A percentile compares a stretch with the other conserved stretches of the same genome.
Evolutionary conservation across 495 filamentous ascomycete species (phyloP).

Genomic region (Penicillium salamii): DNA sequence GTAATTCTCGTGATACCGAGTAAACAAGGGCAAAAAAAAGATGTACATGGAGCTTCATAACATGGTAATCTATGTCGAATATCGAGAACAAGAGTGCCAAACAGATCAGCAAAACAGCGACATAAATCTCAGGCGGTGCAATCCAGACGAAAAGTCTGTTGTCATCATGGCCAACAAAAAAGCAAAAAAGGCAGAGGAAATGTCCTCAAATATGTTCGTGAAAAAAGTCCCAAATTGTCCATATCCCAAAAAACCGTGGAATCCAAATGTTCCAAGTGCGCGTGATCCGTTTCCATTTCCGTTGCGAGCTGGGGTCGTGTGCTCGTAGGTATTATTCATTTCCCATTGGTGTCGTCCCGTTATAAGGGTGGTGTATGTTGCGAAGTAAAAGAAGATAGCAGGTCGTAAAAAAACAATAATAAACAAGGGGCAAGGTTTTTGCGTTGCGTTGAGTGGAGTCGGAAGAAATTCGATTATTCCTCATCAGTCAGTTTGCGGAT

Average conservation of each 20-base stretch:
- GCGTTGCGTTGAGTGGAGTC: background rate
- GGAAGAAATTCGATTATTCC: slow-evolving; percentile 18
- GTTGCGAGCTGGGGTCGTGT: slow-evolving; percentile 11
- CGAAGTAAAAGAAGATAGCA: slow-evolving; percentile 9
- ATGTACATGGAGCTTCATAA: background rate
- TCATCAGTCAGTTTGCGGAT: slow-evolving; percentile 56
- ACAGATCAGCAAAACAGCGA: background rate
- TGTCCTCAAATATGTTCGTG: slow-evolving; percentile 22
- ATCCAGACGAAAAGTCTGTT: background rate
- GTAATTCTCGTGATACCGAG: no score
- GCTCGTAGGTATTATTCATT: slow-evolving; percentile 33
- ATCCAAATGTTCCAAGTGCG: slow-evolving; percentile 6
- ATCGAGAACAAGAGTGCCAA: background rate
- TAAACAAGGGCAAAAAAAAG: no score
- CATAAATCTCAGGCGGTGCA: background rate
- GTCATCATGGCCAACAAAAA: background rate
- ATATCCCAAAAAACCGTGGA: slow-evolving; percentile 15
- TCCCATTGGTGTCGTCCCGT: slow-evolving; percentile 29
- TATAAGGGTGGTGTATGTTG: slow-evolving; percentile 21
- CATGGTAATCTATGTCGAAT: slow-evolving; percentile 4
- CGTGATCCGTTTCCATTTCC: slow-evolving; percentile 18
- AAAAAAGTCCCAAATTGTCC: slow-evolving; percentile 18
- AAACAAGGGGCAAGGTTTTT: slow-evolving; percentile 10
- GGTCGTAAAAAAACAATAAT: slow-evolving; percentile 15
- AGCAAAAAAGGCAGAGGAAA: slow-evolving; percentile 9